phyloP scores from a whole-genome alignment of 2,329 filamentous ascomycete genomes.

The Emericellopsis atlantica region DNA sequence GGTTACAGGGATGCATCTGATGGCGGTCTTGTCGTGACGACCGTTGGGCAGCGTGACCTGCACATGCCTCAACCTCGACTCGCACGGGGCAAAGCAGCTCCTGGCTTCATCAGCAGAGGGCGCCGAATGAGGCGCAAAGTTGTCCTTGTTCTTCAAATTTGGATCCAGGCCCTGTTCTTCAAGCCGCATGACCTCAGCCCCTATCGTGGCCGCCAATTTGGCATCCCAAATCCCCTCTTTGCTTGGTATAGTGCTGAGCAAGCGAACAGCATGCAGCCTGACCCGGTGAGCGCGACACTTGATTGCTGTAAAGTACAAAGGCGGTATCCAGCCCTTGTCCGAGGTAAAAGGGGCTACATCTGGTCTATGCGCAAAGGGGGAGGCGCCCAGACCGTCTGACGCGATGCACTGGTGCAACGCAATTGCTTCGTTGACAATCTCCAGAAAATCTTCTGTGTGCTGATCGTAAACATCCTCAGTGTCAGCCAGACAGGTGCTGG shows the following conservation, averaged over 20 bases:
- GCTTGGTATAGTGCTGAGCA: background rate
- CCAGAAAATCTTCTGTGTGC: background rate
- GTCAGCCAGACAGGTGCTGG: background rate
- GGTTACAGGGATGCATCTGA: background rate
- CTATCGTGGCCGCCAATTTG: background rate
- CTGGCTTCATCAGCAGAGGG: background rate
- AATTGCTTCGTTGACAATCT: background rate
- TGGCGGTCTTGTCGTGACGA: background rate
- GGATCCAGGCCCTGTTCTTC: background rate
- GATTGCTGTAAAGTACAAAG: background rate
- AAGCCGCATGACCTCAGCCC: background rate
- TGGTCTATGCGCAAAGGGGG: background rate
- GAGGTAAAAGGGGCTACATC: background rate
- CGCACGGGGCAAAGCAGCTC: background rate
- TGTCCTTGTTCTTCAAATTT: background rate
- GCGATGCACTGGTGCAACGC: background rate
- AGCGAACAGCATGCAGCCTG: background rate
- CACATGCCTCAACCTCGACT: background rate
- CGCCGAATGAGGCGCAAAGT: background rate
- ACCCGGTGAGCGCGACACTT: background rate
- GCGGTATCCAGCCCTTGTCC: slow-evolving; percentile 1
- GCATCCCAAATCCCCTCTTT: slow-evolving; percentile 2
- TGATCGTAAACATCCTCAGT: background rate
- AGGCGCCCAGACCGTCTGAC: background rate
- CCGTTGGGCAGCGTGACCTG: background rate